phyloP scores from a whole-genome alignment of 2,329 filamentous ascomycete species.

The Penicillium sclerotigenum region DNA sequence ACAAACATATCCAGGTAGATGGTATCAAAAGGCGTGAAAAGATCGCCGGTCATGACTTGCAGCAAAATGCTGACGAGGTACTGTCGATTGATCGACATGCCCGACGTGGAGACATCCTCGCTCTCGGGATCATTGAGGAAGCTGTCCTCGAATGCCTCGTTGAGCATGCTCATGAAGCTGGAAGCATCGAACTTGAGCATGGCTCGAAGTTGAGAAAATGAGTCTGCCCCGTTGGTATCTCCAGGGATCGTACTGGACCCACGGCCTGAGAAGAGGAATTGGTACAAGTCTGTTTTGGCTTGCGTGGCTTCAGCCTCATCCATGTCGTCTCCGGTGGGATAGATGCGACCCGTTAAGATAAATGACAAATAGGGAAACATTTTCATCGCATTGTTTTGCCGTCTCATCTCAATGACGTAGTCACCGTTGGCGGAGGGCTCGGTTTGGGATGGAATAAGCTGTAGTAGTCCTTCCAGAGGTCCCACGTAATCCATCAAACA shows the following conservation, averaged over 20 bases:
- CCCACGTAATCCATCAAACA: slow-evolving; percentile 86
- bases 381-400: slow-evolving; percentile 70
- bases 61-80: slow-evolving; percentile 88
- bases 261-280: slow-evolving; percentile 87
- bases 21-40: slow-evolving; percentile 74
- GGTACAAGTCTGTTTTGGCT: slow-evolving; percentile 86
- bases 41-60: slow-evolving; percentile 74
- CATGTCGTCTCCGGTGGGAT: slow-evolving; percentile 78
- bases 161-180: slow-evolving; percentile 90
- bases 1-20: slow-evolving; percentile 99
- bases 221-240: slow-evolving; percentile 59
- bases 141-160: slow-evolving; percentile 93
- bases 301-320: slow-evolving; percentile 67
- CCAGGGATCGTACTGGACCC: slow-evolving; percentile 14
- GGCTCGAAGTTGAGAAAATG: slow-evolving; percentile 80
- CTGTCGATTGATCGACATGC: slow-evolving; percentile 77
- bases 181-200: slow-evolving; percentile 85
- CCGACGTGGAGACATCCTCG: slow-evolving; percentile 54
- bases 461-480: slow-evolving; percentile 77
- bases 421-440: slow-evolving; percentile 32
- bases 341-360: slow-evolving; percentile 81
- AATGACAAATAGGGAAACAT: slow-evolving; percentile 95
- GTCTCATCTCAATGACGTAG: slow-evolving; percentile 56
- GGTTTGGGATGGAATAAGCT: slow-evolving; percentile 34
- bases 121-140: slow-evolving; percentile 79